Evolutionary conservation across 805 yeast species (phyloP).

Genomic region (Pichia kluyveri): DNA sequence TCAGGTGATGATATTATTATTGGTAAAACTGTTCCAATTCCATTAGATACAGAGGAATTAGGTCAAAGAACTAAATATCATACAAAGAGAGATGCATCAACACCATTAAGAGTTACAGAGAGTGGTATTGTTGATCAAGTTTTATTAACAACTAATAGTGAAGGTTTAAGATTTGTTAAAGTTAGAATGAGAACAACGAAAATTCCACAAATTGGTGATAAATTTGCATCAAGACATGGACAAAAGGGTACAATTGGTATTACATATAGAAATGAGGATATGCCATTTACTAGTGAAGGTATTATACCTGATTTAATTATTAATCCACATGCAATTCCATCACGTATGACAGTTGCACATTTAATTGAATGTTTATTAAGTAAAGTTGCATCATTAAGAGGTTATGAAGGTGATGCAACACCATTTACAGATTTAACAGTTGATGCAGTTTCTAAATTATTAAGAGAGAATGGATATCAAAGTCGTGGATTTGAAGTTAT

Average conservation of each 20-base stretch:
- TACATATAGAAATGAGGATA: slow-evolving; percentile 95
- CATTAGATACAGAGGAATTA: slow-evolving; percentile 97
- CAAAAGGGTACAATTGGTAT: slow-evolving; percentile 99
- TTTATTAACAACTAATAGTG: slow-evolving; percentile 92
- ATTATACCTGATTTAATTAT: slow-evolving; percentile 94
- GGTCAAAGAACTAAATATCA: slow-evolving; percentile 99
- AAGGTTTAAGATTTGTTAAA: slow-evolving; percentile 94
- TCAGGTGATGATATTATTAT: slow-evolving; percentile 98
- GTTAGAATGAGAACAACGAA: slow-evolving; percentile 99
- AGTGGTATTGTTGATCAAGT: slow-evolving; percentile 98
- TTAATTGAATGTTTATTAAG: slow-evolving; percentile 95
- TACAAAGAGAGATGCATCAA: slow-evolving; percentile 97
- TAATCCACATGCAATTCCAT: slow-evolving; percentile 99
- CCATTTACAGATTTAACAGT: slow-evolving; percentile 98
- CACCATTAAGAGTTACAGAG: slow-evolving; percentile 94
- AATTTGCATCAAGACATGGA: slow-evolving; percentile 99
- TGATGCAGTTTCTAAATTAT: slow-evolving; percentile 85
- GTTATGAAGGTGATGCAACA: slow-evolving; percentile 98
- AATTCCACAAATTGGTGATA: slow-evolving; percentile 98
- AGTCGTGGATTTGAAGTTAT: slow-evolving; percentile 97
- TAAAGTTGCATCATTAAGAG: slow-evolving; percentile 89
- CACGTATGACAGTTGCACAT: slow-evolving; percentile 99
- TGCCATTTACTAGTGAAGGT: slow-evolving; percentile 96
- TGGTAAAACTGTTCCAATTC: slow-evolving; percentile 98
- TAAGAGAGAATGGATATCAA: slow-evolving; percentile 94